Conservation (phyloP, 768 basidiomycete genomes). For the Suillus clintonianus region DNA sequence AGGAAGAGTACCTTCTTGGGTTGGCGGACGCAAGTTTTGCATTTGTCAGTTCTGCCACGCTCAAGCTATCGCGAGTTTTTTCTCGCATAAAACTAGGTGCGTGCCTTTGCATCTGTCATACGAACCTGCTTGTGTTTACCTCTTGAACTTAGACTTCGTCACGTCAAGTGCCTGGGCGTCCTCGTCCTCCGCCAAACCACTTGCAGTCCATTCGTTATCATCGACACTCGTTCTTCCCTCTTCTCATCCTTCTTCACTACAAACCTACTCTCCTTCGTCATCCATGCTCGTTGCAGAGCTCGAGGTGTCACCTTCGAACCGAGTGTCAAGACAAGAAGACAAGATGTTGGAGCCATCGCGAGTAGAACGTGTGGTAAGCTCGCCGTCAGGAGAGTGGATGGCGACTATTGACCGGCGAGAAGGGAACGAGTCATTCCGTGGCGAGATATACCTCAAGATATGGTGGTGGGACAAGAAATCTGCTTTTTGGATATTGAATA, state of each 20-base stretch:
- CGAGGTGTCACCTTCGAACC: constrained; percentile 92
- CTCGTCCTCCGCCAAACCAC: constrained; percentile 51
- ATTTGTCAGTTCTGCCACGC: constrained; percentile 70
- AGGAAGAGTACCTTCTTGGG: constrained; percentile 87
- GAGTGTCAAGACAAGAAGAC: constrained; percentile 80
- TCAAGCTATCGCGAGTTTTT: constrained; percentile 72
- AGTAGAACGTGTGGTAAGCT: constrained; percentile 71
- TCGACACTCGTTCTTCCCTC: constrained; percentile 85
- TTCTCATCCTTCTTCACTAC: constrained; percentile 93
- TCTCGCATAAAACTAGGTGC: constrained; percentile 78
- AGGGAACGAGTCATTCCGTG: constrained; percentile 62
- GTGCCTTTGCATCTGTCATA: constrained; percentile 19
- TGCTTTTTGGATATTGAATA: constrained; percentile 75
- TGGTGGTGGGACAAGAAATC: constrained; percentile 82
- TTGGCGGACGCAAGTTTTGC: constrained; percentile 80
- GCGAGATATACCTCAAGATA: constrained; percentile 82
- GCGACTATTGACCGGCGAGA: constrained; percentile 83
- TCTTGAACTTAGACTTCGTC: constrained; percentile 35
- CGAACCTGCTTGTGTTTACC: not conserved
- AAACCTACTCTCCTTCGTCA: constrained; percentile 77
- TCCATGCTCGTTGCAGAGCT: constrained; percentile 80
- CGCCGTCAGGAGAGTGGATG: constrained; percentile 82
- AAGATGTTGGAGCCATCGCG: constrained; percentile 72
- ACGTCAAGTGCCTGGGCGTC: constrained; percentile 37
- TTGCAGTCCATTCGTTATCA: constrained; percentile 74